phyloP scores from a whole-genome alignment of 2,329 filamentous ascomycete genomes.

The Cordyceps farinosa region DNA sequence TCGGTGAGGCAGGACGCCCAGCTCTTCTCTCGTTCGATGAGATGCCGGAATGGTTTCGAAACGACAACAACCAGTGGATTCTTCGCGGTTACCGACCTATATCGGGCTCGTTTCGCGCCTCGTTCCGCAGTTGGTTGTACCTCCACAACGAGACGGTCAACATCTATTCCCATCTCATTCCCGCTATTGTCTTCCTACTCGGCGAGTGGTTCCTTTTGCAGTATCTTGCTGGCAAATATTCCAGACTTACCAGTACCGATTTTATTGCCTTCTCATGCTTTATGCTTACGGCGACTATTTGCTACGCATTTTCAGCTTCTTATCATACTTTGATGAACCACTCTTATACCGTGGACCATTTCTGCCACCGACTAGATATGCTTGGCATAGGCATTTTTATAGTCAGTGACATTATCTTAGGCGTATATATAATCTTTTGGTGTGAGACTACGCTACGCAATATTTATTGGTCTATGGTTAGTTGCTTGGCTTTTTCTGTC shows the following conservation, averaged over 20 bases:
- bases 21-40: conserved; percentile 23
- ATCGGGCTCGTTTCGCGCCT: conserved; percentile 34
- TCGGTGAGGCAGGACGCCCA: conserved; percentile 20
- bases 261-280: conserved; percentile 24
- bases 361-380: conserved; percentile 25
- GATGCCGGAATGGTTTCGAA: conserved; percentile 26
- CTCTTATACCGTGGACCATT: conserved; percentile 21
- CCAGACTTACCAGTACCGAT: conserved; percentile 21
- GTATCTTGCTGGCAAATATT: conserved; percentile 23
- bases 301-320: conserved; percentile 22
- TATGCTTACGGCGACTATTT: conserved; percentile 22
- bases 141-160: conserved; percentile 32
- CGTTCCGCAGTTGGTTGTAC: conserved; percentile 38
- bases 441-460: conserved; percentile 26
- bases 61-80: conserved; percentile 21
- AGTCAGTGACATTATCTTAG: conserved; percentile 24
- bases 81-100: conserved; percentile 38
- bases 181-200: conserved; percentile 33
- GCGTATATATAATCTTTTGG: conserved; percentile 29
- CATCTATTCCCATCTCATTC: conserved; percentile 31
- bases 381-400: conserved; percentile 24
- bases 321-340: conserved; percentile 28
- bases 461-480: conserved; percentile 29
- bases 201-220: conserved; percentile 26
- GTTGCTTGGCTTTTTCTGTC: conserved; percentile 19